Evolutionary conservation across 169 alveolate genomes (phyloP).

Genomic region (Besnoitia besnoiti): DNA sequence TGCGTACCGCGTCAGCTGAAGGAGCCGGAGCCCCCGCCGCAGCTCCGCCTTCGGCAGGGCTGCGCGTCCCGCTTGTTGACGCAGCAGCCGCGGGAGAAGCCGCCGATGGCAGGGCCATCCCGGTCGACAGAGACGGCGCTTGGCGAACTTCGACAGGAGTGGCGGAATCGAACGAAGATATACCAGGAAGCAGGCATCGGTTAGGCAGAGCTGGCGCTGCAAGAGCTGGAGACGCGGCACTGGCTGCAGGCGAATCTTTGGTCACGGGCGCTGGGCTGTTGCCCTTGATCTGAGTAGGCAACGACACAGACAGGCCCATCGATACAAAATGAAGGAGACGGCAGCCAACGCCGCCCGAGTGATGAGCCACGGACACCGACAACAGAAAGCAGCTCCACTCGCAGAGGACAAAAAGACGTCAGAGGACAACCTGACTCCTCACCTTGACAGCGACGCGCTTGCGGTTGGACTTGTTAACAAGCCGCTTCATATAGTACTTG

Average conservation of each 20-base stretch:
- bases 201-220: background rate
- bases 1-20: too few species aligned
- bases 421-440: too few species aligned
- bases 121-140: background rate
- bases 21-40: background rate
- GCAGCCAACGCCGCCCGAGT: background rate
- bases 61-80: background rate
- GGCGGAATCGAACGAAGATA: background rate
- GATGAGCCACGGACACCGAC: background rate
- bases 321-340: background rate
- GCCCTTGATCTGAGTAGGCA: background rate
- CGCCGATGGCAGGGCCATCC: background rate
- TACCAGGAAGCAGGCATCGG: background rate
- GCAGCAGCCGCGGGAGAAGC: background rate
- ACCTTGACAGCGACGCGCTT: slow-evolving; percentile 35
- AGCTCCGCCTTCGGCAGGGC: background rate
- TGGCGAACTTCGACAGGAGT: background rate
- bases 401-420: background rate
- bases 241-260: background rate
- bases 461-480: background rate
- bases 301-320: background rate
- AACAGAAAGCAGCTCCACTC: background rate
- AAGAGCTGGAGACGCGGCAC: background rate
- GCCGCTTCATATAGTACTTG: background rate
- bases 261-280: background rate